Evolutionary conservation across 202 grass and related monocot genomes (phyloP).

Genomic region (Schoenoplectus tabernaemontani): DNA sequence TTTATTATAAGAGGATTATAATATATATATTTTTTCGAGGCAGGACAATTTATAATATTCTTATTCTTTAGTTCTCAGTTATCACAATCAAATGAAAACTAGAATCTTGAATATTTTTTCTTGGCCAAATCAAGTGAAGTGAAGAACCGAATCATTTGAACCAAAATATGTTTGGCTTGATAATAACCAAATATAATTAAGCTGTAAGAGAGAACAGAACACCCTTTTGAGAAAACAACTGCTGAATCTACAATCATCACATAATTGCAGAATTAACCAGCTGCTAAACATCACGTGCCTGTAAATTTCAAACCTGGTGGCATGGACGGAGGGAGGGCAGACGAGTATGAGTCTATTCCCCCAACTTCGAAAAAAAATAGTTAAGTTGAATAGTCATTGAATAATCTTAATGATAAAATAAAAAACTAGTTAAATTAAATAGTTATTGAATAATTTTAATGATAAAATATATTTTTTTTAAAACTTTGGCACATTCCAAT

Average conservation of each 20-base stretch:
- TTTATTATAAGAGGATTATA: background rate
- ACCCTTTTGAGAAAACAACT: background rate
- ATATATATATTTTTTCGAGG: background rate
- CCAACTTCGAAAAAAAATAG: too few relatives aligned
- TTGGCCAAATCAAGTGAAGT: background rate
- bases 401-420: too few relatives aligned
- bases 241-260: background rate
- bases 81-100: background rate
- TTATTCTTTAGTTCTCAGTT: background rate
- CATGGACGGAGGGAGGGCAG: background rate
- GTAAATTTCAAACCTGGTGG: background rate
- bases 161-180: background rate
- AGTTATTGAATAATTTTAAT: too few relatives aligned
- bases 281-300: constrained; percentile 18
- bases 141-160: background rate
- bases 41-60: background rate
- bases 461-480: too few relatives aligned
- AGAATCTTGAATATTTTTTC: background rate
- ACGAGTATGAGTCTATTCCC: too few relatives aligned
- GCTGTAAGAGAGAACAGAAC: background rate
- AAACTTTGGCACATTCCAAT: too few relatives aligned
- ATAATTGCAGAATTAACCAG: background rate
- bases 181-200: background rate
- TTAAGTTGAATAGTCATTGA: too few relatives aligned
- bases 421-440: too few relatives aligned